phyloP scores from a whole-genome alignment of 495 filamentous ascomycete genomes.

The Choiromyces venosus region DNA sequence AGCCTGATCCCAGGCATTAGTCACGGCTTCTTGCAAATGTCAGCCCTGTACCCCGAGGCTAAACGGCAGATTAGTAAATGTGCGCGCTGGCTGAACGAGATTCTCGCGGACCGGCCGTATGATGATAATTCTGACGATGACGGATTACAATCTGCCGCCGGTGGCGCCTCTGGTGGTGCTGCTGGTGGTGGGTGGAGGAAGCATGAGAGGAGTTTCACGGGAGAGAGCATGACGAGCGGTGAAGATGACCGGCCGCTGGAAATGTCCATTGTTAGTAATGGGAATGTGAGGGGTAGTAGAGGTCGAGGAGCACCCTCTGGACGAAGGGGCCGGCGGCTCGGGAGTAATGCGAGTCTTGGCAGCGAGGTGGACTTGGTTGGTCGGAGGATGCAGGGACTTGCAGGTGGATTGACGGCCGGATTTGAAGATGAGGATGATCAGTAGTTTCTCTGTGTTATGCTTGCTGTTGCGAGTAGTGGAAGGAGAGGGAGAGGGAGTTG shows the following conservation, averaged over 20 bases:
- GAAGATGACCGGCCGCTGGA: conserved; percentile 39
- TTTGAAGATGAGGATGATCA: conserved; percentile 46
- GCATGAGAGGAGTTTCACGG: conserved; percentile 24
- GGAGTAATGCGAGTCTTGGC: conserved; percentile 65
- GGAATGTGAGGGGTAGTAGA: conserved; percentile 40
- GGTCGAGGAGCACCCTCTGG: conserved; percentile 23
- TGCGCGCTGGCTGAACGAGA: conserved; percentile 67
- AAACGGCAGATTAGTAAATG: conserved; percentile 74
- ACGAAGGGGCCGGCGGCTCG: conserved; percentile 45
- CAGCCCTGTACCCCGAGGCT: conserved; percentile 73
- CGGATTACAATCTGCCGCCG: not conserved
- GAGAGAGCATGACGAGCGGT: conserved; percentile 23
- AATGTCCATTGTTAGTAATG: conserved; percentile 37
- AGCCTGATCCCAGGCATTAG: conserved; percentile 77
- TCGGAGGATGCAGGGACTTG: conserved; percentile 77
- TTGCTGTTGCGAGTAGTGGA: too few species aligned
- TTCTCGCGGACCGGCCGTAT: conserved; percentile 52
- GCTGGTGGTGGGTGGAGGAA: conserved; percentile 33
- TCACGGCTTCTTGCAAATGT: conserved; percentile 92
- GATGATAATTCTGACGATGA: conserved; percentile 42
- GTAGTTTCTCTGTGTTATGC: conserved; percentile 10
- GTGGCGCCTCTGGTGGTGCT: conserved; percentile 28
- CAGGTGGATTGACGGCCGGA: conserved; percentile 68
- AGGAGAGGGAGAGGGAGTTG: not conserved
- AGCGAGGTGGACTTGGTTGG: conserved; percentile 81